phyloP scores from a whole-genome alignment of 345 rosid species.

The Lagerstroemia speciosa region DNA sequence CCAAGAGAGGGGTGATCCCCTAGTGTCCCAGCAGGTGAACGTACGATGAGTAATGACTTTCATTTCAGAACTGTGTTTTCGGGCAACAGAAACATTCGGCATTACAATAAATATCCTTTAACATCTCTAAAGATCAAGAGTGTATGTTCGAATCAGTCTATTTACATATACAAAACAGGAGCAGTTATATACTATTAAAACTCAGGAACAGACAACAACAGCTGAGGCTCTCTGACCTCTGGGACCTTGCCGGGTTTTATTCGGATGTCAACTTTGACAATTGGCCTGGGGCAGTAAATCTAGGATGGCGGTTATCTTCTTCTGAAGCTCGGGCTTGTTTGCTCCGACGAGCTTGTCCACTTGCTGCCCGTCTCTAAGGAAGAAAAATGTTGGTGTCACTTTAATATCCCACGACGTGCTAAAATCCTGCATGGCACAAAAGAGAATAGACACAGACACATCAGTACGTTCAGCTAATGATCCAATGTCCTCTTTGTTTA shows the following conservation, averaged over 20 bases:
- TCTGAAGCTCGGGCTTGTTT: conserved; percentile 73
- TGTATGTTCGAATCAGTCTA: background rate
- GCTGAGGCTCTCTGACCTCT: background rate
- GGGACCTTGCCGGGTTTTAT: background rate
- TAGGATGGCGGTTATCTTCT: conserved; percentile 41
- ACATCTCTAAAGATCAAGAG: background rate
- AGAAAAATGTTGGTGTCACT: conserved; percentile 87
- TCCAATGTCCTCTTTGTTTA: background rate
- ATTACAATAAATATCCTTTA: background rate
- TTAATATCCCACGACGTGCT: conserved; percentile 85
- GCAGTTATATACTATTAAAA: background rate
- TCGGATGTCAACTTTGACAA: background rate
- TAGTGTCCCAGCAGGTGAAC: too few relatives aligned
- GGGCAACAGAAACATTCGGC: background rate
- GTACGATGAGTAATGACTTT: background rate
- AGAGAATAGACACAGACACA: background rate
- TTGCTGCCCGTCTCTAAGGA: conserved; percentile 68
- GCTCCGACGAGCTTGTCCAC: conserved; percentile 82
- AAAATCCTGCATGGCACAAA: conserved; percentile 43
- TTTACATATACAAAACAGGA: background rate
- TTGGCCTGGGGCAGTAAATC: conserved; percentile 12
- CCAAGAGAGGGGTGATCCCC: too few relatives aligned
- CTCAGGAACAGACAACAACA: background rate
- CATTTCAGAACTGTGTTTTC: background rate
- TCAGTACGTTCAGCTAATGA: background rate